Evolutionary conservation across 176 grass and related monocot species (phyloP).

Genomic region (Oryza glaberrima): DNA sequence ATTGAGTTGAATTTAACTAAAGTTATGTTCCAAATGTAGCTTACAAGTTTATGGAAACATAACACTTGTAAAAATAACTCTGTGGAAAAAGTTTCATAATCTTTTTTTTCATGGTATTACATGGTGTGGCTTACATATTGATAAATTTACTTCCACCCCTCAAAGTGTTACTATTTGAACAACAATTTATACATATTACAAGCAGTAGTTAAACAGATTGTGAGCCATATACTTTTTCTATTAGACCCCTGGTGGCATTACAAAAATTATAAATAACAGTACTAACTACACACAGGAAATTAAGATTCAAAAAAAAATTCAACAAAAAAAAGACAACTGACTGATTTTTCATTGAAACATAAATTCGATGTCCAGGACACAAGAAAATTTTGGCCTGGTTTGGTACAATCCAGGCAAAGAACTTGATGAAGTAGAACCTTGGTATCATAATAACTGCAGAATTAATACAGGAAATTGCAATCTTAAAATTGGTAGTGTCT

Average conservation of each 20-base stretch:
- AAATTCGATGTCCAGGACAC: neutral
- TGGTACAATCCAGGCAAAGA: neutral
- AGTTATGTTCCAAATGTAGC: neutral
- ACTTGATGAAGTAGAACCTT: neutral
- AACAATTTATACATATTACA: neutral
- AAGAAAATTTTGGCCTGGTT: neutral
- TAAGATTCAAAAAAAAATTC: neutral
- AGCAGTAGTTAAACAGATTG: neutral
- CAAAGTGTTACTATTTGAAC: constrained; percentile 2
- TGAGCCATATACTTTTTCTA: neutral
- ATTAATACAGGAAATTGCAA: neutral
- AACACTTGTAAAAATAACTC: neutral
- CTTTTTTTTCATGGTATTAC: constrained; percentile 2
- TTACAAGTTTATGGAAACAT: neutral
- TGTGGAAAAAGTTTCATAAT: neutral
- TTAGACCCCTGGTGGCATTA: constrained; percentile 9
- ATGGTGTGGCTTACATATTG: neutral
- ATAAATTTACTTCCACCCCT: neutral
- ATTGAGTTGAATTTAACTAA: neutral
- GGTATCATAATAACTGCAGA: neutral
- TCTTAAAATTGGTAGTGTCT: neutral
- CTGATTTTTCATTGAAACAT: neutral
- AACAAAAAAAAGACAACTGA: neutral
- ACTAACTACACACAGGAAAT: neutral
- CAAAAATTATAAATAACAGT: neutral